Base-by-base conservation (phyloP, 2,329 filamentous ascomycete genomes). In the Emmonsia crescens region DNA sequence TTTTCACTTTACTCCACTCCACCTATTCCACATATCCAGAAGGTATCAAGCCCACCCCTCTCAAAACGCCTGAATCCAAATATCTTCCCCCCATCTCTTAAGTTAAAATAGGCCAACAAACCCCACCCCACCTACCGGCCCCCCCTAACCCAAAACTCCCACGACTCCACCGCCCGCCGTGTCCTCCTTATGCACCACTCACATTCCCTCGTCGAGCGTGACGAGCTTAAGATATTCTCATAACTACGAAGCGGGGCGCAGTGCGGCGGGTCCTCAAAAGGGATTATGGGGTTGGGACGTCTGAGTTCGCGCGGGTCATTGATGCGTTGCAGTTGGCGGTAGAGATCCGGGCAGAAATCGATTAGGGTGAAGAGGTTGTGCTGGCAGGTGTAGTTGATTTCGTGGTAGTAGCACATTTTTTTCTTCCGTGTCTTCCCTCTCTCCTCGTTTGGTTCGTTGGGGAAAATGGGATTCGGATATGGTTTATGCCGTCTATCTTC, bases 391-490 rank as follows among this genome's bases (percentile, higher is more conserved):
- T 66, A 68, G 54, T 57, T 61, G 24, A 66, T 65, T 19, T 65
- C 65, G 2, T 63, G 49, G 61, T 71, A 73, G 14, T 65, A 60
- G 54, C 72, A 74, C 72, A 74, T 74, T 29, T 21, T 66, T 52
- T 16, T 44, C 16, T 38, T 36, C 16, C 9, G 6, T 14, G 4
- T 29, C n/a, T n/a, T 24, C 19, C 31, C 12, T 40, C 52, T 36
- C 56, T 52, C 31, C 29, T 52, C 55, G 55, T 33, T 44, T 63
- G n/a, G 57, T 58, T 57, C 8, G 38, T 44, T 59, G n/a, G 21
- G 27, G 21, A 60, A 59, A n/a, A 61, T 48, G 40, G 19, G 16
- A 42, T 10, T 24, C 9, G n/a, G n/a, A 9, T 46, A 9, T 46
- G n/a, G n/a, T 38, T 38, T 38, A 38, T 38, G 36, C 9, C 9